Percentiles rank a stretch among this genome's conserved stretches.
These are phyloP conservation scores for Trichoderma asperellum DNA, from an alignment of 2,329 filamentous ascomycete genomes.

Conservation along the genomic window DNA sequence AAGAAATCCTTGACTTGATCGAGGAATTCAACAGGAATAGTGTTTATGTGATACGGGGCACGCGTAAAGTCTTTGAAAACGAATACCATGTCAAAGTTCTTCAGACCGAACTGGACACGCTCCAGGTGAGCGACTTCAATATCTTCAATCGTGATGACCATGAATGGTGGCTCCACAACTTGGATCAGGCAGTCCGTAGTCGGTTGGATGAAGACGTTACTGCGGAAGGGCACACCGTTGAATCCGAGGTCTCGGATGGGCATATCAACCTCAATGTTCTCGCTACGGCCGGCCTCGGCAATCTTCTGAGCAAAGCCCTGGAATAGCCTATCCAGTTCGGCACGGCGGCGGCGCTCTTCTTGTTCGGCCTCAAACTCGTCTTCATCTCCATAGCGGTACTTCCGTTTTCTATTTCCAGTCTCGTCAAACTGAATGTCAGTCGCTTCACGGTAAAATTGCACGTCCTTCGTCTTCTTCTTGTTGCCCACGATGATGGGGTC, in stretches of 20 bases:
- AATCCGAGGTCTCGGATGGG: conserved; percentile 96
- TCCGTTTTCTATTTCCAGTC: conserved; percentile 95
- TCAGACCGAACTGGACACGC: conserved; percentile 92
- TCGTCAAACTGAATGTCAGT: conserved; percentile 99
- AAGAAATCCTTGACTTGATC: conserved; percentile 98
- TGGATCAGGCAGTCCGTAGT: conserved; percentile 97
- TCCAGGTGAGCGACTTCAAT: conserved; percentile 96
- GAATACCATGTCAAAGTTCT: conserved; percentile 98
- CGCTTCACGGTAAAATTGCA: conserved; percentile 97
- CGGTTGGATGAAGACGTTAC: conserved; percentile 92
- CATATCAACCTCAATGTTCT: conserved; percentile 91
- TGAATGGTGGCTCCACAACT: conserved; percentile 94
- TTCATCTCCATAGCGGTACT: conserved; percentile 96
- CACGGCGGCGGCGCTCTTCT: conserved; percentile 87
- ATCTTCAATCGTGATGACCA: conserved; percentile 92
- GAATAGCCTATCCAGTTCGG: conserved; percentile 94
- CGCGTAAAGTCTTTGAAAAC: conserved; percentile 97
- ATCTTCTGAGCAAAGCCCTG: conserved; percentile 97
- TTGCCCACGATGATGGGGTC: conserved; percentile 98
- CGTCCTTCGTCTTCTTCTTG: conserved; percentile 96
- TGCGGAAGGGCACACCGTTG: conserved; percentile 93
- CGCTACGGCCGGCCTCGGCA: conserved; percentile 88
- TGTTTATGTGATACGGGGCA: conserved; percentile 93
- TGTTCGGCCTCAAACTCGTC: conserved; percentile 99
- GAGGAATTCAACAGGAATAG: conserved; percentile 91